A percentile compares a stretch with the other conserved stretches of the same genome.
phyloP scores from a whole-genome alignment of 352 stramenopile genomes.

The Globisporangium orthogonon region DNA sequence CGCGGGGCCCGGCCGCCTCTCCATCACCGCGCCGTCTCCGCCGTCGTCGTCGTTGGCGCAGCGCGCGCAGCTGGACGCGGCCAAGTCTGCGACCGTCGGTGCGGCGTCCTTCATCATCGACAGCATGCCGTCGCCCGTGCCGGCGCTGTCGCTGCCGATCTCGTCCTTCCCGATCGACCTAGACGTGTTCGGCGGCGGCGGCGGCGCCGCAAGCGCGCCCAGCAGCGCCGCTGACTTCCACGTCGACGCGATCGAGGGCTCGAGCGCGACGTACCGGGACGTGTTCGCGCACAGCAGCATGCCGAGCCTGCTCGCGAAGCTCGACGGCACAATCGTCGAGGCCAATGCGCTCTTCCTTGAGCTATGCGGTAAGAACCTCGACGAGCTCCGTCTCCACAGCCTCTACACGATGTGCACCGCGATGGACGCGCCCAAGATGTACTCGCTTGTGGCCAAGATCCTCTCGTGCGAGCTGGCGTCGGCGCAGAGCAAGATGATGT shows the following conservation, averaged over 20 bases:
- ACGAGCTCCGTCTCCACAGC: conserved; percentile 69
- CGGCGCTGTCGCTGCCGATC: conserved; percentile 60
- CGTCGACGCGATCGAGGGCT: conserved; percentile 55
- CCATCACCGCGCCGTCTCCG: conserved; percentile 43
- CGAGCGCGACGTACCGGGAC: conserved; percentile 58
- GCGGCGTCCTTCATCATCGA: conserved; percentile 58
- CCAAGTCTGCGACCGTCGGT: conserved; percentile 10
- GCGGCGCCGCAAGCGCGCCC: conserved; percentile 15
- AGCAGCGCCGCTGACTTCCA: conserved; percentile 6
- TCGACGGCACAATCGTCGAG: conserved; percentile 77
- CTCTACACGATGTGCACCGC: conserved; percentile 79
- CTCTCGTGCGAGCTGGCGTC: conserved; percentile 69
- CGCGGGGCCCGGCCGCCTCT: conserved; percentile 26
- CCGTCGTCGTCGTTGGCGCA: conserved; percentile 1
- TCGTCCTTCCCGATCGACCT: conserved; percentile 64
- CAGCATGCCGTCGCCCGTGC: conserved; percentile 68
- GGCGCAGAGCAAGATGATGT: conserved; percentile 83
- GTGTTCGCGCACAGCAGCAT: conserved; percentile 77
- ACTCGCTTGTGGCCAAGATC: conserved; percentile 72
- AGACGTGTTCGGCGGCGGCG: conserved; percentile 26
- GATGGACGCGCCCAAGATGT: conserved; percentile 76
- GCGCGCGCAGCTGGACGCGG: conserved; percentile 9
- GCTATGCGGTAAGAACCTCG: conserved; percentile 73
- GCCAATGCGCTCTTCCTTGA: conserved; percentile 73
- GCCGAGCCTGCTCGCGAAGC: conserved; percentile 65